Evolutionary conservation across 1,139 yeast species (phyloP).

Genomic region (Debaryomyces robertsiae): DNA sequence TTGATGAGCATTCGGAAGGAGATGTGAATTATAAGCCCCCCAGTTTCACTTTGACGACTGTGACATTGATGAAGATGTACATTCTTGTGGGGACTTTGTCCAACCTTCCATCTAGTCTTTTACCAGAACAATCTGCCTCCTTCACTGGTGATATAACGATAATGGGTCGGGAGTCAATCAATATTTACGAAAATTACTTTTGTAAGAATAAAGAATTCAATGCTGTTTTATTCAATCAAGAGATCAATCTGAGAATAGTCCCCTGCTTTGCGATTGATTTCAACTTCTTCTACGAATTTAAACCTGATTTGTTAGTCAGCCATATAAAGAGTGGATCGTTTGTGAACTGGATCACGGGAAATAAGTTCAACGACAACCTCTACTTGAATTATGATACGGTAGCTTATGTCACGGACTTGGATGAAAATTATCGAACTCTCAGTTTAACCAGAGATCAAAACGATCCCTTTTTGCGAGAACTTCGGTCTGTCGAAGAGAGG

Average conservation of each 20-base stretch:
- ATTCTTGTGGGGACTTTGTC: conserved; percentile 30
- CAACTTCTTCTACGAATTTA: conserved; percentile 31
- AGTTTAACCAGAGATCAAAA: conserved; percentile 7
- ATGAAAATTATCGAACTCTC: conserved; percentile 15
- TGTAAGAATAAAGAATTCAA: conserved; percentile 17
- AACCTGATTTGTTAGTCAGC: conserved; percentile 33
- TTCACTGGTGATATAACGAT: conserved; percentile 33
- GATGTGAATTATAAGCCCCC: conserved; percentile 16
- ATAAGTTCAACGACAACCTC: conserved; percentile 27
- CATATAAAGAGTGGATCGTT: conserved; percentile 38
- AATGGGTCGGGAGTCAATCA: conserved; percentile 23
- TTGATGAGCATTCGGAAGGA: conserved; percentile 11
- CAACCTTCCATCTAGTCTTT: conserved; percentile 23
- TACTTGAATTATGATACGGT: conserved; percentile 28
- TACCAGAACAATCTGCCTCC: conserved; percentile 22
- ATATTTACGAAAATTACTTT: conserved; percentile 24
- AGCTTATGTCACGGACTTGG: conserved; percentile 22
- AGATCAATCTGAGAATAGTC: conserved; percentile 23
- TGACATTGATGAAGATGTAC: conserved; percentile 29
- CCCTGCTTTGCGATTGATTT: conserved; percentile 33
- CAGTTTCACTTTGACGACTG: conserved; percentile 31
- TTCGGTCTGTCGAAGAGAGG: conserved; percentile 21
- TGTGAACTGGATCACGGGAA: conserved; percentile 44
- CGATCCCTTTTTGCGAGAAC: conserved; percentile 26
- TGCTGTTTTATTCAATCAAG: conserved; percentile 16